Evolutionary conservation across 139 green algal genomes (phyloP).

Genomic region (Closterium sp.): DNA sequence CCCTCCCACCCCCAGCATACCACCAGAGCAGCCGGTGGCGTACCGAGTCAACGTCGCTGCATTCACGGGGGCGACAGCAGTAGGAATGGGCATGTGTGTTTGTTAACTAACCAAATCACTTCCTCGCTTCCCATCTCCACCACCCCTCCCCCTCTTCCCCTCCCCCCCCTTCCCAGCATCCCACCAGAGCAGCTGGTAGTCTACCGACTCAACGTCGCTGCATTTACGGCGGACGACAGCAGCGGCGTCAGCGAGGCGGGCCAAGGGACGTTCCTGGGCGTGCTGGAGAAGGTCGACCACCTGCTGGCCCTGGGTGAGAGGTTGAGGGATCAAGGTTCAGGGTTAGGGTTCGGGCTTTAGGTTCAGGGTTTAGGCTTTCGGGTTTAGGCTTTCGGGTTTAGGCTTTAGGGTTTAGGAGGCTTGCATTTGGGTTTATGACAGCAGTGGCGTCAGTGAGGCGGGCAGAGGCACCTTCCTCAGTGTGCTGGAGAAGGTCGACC

Average conservation of each 20-base stretch:
- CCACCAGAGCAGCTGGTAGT: slow-evolving; percentile 69
- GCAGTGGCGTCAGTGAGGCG: too few relatives aligned
- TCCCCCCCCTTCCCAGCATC: slow-evolving; percentile 7
- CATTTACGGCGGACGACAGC: slow-evolving; percentile 78
- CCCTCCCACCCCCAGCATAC: slow-evolving; percentile 16
- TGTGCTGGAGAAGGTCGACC: not conserved
- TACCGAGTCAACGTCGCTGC: slow-evolving; percentile 93
- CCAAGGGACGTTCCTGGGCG: slow-evolving; percentile 81
- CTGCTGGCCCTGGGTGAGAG: slow-evolving; percentile 72
- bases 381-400: too few relatives aligned
- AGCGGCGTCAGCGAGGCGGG: slow-evolving; percentile 52
- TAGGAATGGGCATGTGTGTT: not conserved
- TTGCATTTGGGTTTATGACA: too few relatives aligned
- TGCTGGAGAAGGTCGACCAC: slow-evolving; percentile 88
- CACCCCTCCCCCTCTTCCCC: too few relatives aligned
- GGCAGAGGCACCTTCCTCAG: not conserved
- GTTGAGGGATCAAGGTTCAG: not conserved
- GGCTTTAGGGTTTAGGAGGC: too few relatives aligned
- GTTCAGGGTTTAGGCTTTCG: not conserved
- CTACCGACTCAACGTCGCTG: slow-evolving; percentile 93
- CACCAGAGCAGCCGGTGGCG: slow-evolving; percentile 68
- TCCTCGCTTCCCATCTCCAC: not conserved
- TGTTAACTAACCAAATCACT: not conserved
- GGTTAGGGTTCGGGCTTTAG: not conserved
- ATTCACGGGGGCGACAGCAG: slow-evolving; percentile 78